phyloP scores from a whole-genome alignment of 768 basidiomycete species.

The Auriscalpium orientale region DNA sequence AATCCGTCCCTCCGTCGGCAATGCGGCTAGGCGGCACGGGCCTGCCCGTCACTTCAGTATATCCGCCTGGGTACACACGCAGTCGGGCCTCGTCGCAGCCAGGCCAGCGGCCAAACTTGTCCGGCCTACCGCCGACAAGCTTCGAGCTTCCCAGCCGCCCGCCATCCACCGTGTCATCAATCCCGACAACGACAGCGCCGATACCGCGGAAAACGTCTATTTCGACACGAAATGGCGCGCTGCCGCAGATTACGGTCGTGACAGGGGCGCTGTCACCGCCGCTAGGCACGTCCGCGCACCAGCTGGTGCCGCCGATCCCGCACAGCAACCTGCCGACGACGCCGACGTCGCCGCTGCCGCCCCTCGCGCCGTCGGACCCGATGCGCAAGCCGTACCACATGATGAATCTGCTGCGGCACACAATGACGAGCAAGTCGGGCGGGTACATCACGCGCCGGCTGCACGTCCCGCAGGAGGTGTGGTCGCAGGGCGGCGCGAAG shows the following conservation, averaged over 20 bases:
- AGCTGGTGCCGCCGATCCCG: slow-evolving; percentile 39
- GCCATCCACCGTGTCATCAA: slow-evolving; percentile 29
- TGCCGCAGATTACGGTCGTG: slow-evolving; percentile 41
- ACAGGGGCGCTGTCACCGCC: slow-evolving; percentile 41
- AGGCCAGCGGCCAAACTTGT: slow-evolving; percentile 47
- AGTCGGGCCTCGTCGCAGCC: slow-evolving; percentile 73
- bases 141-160: slow-evolving; percentile 45
- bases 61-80: slow-evolving; percentile 27
- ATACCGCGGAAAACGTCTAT: slow-evolving; percentile 52
- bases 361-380: slow-evolving; percentile 61
- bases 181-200: slow-evolving; percentile 29
- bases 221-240: slow-evolving; percentile 44
- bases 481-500: slow-evolving; percentile 88
- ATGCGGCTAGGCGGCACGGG: slow-evolving; percentile 32
- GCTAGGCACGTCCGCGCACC: slow-evolving; percentile 20
- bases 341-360: slow-evolving; percentile 73
- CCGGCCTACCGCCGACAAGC: slow-evolving; percentile 44
- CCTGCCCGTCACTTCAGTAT: not conserved
- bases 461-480: slow-evolving; percentile 84
- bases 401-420: slow-evolving; percentile 73
- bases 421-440: slow-evolving; percentile 75
- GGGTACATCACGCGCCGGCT: slow-evolving; percentile 81
- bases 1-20: slow-evolving; percentile 20
- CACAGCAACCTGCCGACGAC: slow-evolving; percentile 58
- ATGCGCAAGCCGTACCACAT: slow-evolving; percentile 84